Conservation (phyloP, 768 basidiomycete species). For the Pleurotus citrinopileatus region DNA sequence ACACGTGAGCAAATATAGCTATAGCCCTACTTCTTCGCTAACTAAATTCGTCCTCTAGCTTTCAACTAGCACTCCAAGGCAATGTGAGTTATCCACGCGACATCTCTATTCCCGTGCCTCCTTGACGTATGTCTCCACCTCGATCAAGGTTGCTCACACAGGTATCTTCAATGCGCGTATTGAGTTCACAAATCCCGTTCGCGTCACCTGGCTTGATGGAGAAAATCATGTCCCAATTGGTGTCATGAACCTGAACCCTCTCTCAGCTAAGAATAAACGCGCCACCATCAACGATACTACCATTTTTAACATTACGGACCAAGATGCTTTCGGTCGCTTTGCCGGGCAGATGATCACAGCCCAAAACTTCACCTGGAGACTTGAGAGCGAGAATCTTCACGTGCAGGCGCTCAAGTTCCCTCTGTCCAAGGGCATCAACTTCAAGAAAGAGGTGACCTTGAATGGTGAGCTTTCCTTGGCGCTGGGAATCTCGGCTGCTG, state of each 20-base stretch:
- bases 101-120: not conserved
- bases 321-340: constrained; percentile 59
- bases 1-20: constrained; percentile 39
- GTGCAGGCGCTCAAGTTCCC: constrained; percentile 71
- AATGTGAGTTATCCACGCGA: constrained; percentile 33
- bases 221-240: constrained; percentile 49
- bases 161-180: constrained; percentile 65
- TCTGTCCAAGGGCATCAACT: constrained; percentile 59
- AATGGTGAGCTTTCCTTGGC: constrained; percentile 37
- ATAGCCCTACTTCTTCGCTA: not conserved
- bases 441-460: constrained; percentile 57
- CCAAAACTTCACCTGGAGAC: constrained; percentile 64
- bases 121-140: constrained; percentile 3
- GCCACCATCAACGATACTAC: constrained; percentile 62
- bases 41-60: constrained; percentile 31
- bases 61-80: constrained; percentile 49
- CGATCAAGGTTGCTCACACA: constrained; percentile 56
- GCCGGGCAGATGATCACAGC: constrained; percentile 63
- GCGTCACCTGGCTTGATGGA: constrained; percentile 56
- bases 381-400: constrained; percentile 51
- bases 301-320: constrained; percentile 53
- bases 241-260: constrained; percentile 41
- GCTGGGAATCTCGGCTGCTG: not conserved
- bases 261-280: constrained; percentile 51
- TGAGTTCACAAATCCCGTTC: constrained; percentile 52